Base-by-base conservation (phyloP, 306 rosid species). In the Vicia sativa region DNA sequence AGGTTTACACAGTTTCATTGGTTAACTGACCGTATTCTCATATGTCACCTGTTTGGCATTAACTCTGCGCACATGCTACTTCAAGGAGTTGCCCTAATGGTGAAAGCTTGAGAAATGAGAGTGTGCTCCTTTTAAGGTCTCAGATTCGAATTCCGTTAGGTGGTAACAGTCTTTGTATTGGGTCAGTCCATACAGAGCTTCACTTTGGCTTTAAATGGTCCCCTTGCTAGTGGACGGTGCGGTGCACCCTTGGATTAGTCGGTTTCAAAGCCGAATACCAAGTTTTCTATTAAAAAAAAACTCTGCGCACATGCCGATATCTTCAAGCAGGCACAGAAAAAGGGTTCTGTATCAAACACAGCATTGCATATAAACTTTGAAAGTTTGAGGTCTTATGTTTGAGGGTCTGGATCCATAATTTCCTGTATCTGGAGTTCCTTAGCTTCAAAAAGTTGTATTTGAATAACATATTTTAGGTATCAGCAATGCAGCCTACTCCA, bases 401-500 rank as follows among this genome's bases (percentile, higher is more conserved):
- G 60, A 59, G 49, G 44, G 66, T 48, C 67, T 43, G 44, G 67
- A 65, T 15, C 58, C 9, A 50, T 44, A 39, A 65, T 45, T 35
- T 42, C 64, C 56, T 26, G 61, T 19, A 64, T 58, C 26, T 14
- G 15, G 18, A 25, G 16, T 59, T 60, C 31, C 54, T 15, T 15
- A 53, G 74, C 66, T 70, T 68, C 53, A 53, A 56, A 45, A 56
- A 53, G 13, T 19, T 15, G 15, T 18, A 57, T 28, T 65, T 69
- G 37, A 76, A 56, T 9, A 49, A 41, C 26, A 54, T 35, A 64
- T 59, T 67, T 67, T 77, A 71, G 68, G 68, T 41, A 48, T 84
- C 69, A 84, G 84, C 65, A 42, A 80, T 72, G 79, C 14, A 93
- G 73, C 81, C 60, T 80, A 74, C 81, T 78, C 86, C 89, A 80